Conservation (phyloP, 345 rosid genomes). For the Salix dunnii region DNA sequence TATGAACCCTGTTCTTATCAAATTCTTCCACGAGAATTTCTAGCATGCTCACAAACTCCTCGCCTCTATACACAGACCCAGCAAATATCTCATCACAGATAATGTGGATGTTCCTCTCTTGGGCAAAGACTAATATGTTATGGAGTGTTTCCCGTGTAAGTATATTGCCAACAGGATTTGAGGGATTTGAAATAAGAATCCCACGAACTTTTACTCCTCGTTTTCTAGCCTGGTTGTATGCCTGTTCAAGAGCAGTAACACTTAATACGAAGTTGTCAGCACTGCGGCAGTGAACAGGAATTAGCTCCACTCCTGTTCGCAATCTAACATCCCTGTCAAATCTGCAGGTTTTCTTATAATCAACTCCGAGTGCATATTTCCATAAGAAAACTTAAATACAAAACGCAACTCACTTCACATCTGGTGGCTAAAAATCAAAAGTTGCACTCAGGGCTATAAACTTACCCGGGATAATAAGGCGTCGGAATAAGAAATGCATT, state of each 20-base stretch:
- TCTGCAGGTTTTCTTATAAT: constrained; percentile 45
- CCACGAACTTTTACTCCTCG: constrained; percentile 72
- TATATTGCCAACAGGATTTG: constrained; percentile 86
- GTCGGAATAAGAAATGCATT: constrained; percentile 80
- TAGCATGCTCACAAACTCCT: constrained; percentile 80
- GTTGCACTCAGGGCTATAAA: not conserved
- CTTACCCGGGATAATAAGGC: constrained; percentile 91
- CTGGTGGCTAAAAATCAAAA: not conserved
- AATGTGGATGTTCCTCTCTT: constrained; percentile 75
- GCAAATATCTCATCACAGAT: constrained; percentile 87
- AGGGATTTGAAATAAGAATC: constrained; percentile 73
- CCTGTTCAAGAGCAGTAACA: constrained; percentile 70
- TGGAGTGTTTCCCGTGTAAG: constrained; percentile 56
- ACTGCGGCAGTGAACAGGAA: constrained; percentile 88
- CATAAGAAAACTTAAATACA: not conserved
- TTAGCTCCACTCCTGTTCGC: constrained; percentile 79
- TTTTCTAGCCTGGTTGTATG: constrained; percentile 77
- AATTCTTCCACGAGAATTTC: constrained; percentile 60
- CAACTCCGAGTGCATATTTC: not conserved
- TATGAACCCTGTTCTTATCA: constrained; percentile 80
- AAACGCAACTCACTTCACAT: not conserved
- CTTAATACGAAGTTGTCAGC: constrained; percentile 62
- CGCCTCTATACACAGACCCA: constrained; percentile 64
- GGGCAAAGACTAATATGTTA: constrained; percentile 60
- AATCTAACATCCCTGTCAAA: constrained; percentile 78